These are phyloP conservation scores for Telopea speciosissima DNA, from an alignment of 177 flowering plant genomes.

Conservation along the genomic window DNA sequence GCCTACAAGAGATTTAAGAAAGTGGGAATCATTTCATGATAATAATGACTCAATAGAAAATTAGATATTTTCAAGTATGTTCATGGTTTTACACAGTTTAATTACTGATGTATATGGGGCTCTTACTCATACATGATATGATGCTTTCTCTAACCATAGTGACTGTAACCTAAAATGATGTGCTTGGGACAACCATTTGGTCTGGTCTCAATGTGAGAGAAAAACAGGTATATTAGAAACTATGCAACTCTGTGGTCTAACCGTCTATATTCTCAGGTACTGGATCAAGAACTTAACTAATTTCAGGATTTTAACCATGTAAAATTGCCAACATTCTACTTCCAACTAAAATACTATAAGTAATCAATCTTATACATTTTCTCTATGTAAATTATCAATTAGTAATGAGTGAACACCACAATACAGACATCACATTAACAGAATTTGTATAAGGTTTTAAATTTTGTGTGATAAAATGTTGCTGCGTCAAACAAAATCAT, in stretches of 20 bases:
- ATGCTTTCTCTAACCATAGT: neutral
- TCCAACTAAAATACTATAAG: too few relatives aligned
- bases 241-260: too few relatives aligned
- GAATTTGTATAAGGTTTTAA: neutral
- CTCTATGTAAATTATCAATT: too few relatives aligned
- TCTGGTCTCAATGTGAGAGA: too few relatives aligned
- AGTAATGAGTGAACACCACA: neutral
- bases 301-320: too few relatives aligned
- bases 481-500: neutral
- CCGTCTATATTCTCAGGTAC: too few relatives aligned
- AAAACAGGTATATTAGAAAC: too few relatives aligned
- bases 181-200: neutral
- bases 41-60: too few relatives aligned
- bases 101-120: neutral
- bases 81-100: too few relatives aligned
- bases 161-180: neutral
- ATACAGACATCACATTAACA: neutral
- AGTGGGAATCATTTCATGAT: neutral
- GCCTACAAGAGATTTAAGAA: constrained; percentile 17
- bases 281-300: too few relatives aligned
- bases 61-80: neutral
- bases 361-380: too few relatives aligned
- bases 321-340: too few relatives aligned
- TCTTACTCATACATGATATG: neutral
- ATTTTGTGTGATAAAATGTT: neutral